Evolutionary conservation across 192 early-diverging fungal species (phyloP).

Genomic region (Tieghemiomyces parasiticus): DNA sequence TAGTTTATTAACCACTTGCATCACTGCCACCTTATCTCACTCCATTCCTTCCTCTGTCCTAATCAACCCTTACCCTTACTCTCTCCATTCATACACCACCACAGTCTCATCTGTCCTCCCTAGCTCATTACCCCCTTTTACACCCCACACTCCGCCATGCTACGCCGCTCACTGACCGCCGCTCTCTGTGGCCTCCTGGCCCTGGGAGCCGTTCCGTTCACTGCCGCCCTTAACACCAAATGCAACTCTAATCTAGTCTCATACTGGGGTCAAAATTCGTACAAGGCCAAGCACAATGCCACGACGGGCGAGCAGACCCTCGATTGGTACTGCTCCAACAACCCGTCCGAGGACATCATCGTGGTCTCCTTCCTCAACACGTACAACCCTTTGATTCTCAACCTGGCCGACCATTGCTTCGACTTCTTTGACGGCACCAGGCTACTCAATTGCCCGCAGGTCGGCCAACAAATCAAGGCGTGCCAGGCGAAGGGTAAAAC

Average conservation of each 20-base stretch:
- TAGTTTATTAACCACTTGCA: background rate
- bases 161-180: background rate
- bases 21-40: background rate
- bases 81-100: too few relatives aligned
- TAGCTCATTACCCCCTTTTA: too few relatives aligned
- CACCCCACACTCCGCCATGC: background rate
- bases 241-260: slow-evolving; percentile 37
- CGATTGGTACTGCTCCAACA: slow-evolving; percentile 9
- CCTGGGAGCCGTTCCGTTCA: background rate
- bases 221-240: slow-evolving; percentile 15
- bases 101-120: too few relatives aligned
- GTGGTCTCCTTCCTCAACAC: slow-evolving; percentile 10
- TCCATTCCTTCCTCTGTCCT: background rate
- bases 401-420: slow-evolving; percentile 5
- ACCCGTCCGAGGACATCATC: slow-evolving; percentile 3
- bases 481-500: slow-evolving; percentile 3
- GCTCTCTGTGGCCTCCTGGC: background rate
- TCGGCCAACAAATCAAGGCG: slow-evolving; percentile 4
- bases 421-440: background rate
- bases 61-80: too few relatives aligned
- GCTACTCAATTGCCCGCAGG: slow-evolving; percentile 6
- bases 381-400: slow-evolving; percentile 7
- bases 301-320: slow-evolving; percentile 6
- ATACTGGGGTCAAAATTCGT: slow-evolving; percentile 46
- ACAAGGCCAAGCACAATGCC: slow-evolving; percentile 20